A percentile compares a stretch with the other conserved stretches of the same genome.
These are phyloP conservation scores for Eleusine coracana DNA, from an alignment of 176 grass and related monocot species.

Conservation along the genomic window DNA sequence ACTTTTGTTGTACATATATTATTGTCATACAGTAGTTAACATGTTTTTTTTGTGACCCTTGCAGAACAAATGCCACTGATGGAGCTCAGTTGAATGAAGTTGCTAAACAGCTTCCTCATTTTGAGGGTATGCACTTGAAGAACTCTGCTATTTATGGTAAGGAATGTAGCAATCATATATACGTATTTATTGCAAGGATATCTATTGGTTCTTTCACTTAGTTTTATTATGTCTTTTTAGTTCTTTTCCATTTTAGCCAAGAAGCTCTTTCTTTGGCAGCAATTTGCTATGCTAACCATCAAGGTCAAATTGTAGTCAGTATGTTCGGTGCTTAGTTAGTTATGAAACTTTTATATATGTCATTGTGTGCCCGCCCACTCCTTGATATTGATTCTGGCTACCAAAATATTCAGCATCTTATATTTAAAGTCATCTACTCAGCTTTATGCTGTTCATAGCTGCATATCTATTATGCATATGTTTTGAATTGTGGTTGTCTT, in stretches of 20 bases:
- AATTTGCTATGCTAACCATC: slow-evolving; percentile 35
- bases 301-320: slow-evolving; percentile 11
- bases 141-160: slow-evolving; percentile 57
- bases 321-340: background rate
- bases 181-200: slow-evolving; percentile 40
- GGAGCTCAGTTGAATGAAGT: slow-evolving; percentile 62
- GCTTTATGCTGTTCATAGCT: slow-evolving; percentile 20
- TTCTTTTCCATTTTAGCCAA: slow-evolving; percentile 18
- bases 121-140: slow-evolving; percentile 48
- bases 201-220: slow-evolving; percentile 31
- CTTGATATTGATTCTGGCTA: slow-evolving; percentile 8
- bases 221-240: slow-evolving; percentile 17
- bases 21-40: slow-evolving; percentile 36
- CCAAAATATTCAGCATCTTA: slow-evolving; percentile 20
- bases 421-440: slow-evolving; percentile 29
- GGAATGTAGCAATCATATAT: slow-evolving; percentile 42
- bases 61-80: slow-evolving; percentile 61
- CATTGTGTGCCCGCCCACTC: background rate
- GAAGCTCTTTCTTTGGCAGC: background rate
- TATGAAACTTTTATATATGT: background rate
- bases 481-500: slow-evolving; percentile 37
- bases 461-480: slow-evolving; percentile 8
- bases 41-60: slow-evolving; percentile 39
- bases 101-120: slow-evolving; percentile 49
- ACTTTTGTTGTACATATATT: slow-evolving; percentile 14